phyloP scores from a whole-genome alignment of 202 grass and related monocot genomes.

The Eragrostis tef region DNA sequence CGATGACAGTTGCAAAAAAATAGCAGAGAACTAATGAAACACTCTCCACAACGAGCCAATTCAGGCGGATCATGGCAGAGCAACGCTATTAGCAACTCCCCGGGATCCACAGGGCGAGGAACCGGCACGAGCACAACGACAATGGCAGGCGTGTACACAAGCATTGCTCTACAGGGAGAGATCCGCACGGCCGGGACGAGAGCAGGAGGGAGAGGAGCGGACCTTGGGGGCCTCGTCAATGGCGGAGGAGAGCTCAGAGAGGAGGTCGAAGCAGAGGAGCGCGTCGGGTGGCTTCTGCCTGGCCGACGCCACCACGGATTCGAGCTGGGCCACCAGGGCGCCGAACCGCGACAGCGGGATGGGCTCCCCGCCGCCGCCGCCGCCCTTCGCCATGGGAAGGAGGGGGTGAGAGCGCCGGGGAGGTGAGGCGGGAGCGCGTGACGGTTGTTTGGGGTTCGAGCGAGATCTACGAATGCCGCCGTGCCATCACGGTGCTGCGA shows the following conservation, averaged over 20 bases:
- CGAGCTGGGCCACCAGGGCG: conserved; percentile 87
- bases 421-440: conserved; percentile 19
- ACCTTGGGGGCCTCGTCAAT: conserved; percentile 88
- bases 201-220: not conserved
- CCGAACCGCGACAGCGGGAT: conserved; percentile 89
- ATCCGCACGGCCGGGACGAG: conserved; percentile 23
- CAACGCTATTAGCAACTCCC: not conserved
- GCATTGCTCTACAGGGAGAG: conserved; percentile 16
- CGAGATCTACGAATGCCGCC: conserved; percentile 47
- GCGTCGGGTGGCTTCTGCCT: conserved; percentile 77
- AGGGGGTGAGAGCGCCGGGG: conserved; percentile 6
- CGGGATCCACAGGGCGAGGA: conserved; percentile 17
- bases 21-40: not conserved
- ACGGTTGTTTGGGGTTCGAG: conserved; percentile 36
- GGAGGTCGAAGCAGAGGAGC: conserved; percentile 97
- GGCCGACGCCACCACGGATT: conserved; percentile 86
- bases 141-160: conserved; percentile 12
- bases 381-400: conserved; percentile 63
- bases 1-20: not conserved
- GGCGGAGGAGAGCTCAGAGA: conserved; percentile 86
- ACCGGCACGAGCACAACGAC: not conserved
- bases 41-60: not conserved
- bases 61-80: conserved; percentile 37
- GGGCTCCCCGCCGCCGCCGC: conserved; percentile 44
- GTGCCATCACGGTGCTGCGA: not conserved